phyloP scores from a whole-genome alignment of 768 basidiomycete genomes.

The Xerocomellus amylosporus region DNA sequence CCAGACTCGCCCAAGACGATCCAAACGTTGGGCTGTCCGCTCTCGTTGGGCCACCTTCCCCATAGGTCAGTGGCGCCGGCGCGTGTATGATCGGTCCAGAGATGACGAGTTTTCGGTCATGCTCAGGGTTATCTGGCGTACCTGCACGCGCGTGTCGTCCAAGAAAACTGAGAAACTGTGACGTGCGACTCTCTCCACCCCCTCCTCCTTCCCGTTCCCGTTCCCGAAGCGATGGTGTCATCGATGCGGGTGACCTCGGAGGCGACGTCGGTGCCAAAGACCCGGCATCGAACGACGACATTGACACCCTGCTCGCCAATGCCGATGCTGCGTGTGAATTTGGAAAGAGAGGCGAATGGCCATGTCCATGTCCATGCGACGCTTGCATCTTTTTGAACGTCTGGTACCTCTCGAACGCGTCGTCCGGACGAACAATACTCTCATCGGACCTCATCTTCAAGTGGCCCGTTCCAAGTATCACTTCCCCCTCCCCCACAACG shows the following conservation, averaged over 20 bases:
- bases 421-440: slow-evolving; percentile 48
- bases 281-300: slow-evolving; percentile 54
- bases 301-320: slow-evolving; percentile 50
- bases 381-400: slow-evolving; percentile 61
- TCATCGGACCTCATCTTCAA: slow-evolving; percentile 14
- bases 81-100: slow-evolving; percentile 61
- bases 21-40: slow-evolving; percentile 58
- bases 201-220: slow-evolving; percentile 20
- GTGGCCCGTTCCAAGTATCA: neutral
- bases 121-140: slow-evolving; percentile 47
- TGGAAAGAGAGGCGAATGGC: slow-evolving; percentile 3
- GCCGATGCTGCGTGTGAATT: slow-evolving; percentile 1
- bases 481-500: neutral
- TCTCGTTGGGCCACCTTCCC: slow-evolving; percentile 30
- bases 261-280: slow-evolving; percentile 36
- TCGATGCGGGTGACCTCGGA: slow-evolving; percentile 38
- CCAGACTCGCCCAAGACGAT: slow-evolving; percentile 90
- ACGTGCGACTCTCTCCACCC: slow-evolving; percentile 38
- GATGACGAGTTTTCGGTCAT: slow-evolving; percentile 51
- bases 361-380: slow-evolving; percentile 3
- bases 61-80: neutral
- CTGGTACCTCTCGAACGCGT: slow-evolving; percentile 90
- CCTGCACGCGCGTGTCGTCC: slow-evolving; percentile 44
- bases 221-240: slow-evolving; percentile 28
- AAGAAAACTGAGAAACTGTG: slow-evolving; percentile 59